Evolutionary conservation across 164 flowering plant genomes (phyloP), one percentile per base, ranked within the genome.

Genomic region (Amborella trichopoda): DNA sequence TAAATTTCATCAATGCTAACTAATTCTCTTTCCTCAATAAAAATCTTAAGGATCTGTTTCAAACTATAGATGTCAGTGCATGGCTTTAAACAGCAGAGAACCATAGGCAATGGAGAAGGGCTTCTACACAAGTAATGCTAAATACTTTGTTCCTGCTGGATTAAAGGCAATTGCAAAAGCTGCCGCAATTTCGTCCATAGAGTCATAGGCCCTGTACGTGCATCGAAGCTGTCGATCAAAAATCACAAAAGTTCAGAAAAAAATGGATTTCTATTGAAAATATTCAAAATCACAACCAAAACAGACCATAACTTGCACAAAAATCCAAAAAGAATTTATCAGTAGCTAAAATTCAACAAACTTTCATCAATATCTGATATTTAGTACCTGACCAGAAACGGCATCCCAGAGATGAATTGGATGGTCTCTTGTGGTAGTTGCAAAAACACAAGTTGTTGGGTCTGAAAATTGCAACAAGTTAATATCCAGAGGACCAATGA

Each of bases 341-440:
- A 16, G 19, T 19, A 11, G 18, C 14, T 26, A 6, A 23, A 19
- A 47, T 28, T 4, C 16, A 38, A 24, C 30, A 13, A 10, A 2
- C 22, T 18, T 32, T 37, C 6, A 6, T 13, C 6, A 38, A 38
- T 3, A 6, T 18, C 21, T 41, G 36, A 55, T n/a, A 28, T 43
- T 59, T 11, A 41, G 28, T 39, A 91, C 96, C 99, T 78, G 73
- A 49, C 96, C 95, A 34, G 94, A 64, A 42, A 68, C 61, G 48
- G 94, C 77, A 77, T 87, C 99, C 99, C 95, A 87, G 16, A 91
- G 90, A 77, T 91, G 99, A 68, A 91, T 73, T 28, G 99, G 99
- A 68, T 87, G 99, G 63, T 91, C 99, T 26, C 99, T 83, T 13
- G 88, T 80, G 18, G 96, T 78, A 51, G 61, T 80, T 46, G 96